Base-by-base conservation (phyloP, 2,329 filamentous ascomycete genomes). In the Coniochaeta ligniaria region DNA sequence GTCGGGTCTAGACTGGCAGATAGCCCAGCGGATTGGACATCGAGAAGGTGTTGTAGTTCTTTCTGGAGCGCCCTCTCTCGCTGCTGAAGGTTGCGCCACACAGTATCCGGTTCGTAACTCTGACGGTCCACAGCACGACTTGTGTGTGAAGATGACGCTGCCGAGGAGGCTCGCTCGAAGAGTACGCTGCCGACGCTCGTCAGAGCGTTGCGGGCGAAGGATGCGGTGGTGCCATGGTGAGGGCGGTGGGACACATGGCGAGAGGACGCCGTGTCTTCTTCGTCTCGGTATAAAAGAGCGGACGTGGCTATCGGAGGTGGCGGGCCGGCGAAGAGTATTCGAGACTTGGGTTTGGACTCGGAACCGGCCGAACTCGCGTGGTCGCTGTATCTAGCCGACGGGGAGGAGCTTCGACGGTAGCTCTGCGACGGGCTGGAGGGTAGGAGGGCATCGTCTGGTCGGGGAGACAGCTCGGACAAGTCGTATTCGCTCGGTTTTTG, bases 291-390 rank as follows among this genome's bases (percentile, higher is more conserved):
- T 2, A 78, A 59, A 22, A 78, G 61, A 3, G 74, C 71, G 0
- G 80, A 81, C 6, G 71, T 64, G 1, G 78, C 74, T 60, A 83
- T 83, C 4, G 81, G 81, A 0, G 81, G 79, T 0, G 81, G 81
- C 0, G 81, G 80, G 1, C 80, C 79, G 2, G 72, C 67, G 60
- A 83, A 83, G 52, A 82, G 72, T 3, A 70, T 62, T 14, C 68
- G 73, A 9, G 58, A 54, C 1, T 68, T 73, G 24, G 62, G 63
- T 59, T 71, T 73, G 6, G 73, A 72, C 11, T 70, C 64, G 1
- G 75, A 74, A 14, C 65, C 69, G 7, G 64, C 63, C 31, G 67
- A 69, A 63, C 68, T 74, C 57, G 63, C 65, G 16, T 58, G 36
- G 63, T 65, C 65, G 59, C 60, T 64, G 58, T 61, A 65, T 50